Evolutionary conservation across 306 rosid genomes (phyloP).

Genomic region (Fragaria nilgerrensis): DNA sequence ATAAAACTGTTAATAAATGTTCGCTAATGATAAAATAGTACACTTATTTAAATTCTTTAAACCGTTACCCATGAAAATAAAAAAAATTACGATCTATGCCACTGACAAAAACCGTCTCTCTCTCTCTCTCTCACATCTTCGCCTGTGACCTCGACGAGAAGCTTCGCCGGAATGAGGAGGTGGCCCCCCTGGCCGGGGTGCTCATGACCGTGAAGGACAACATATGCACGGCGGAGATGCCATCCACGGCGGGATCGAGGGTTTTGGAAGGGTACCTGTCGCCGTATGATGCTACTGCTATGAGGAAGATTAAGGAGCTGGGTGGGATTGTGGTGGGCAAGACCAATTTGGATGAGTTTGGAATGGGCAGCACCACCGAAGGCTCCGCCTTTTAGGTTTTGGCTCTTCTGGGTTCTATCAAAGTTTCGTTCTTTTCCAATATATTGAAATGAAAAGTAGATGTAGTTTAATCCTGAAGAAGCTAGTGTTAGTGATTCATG

Average conservation of each 20-base stretch:
- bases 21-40: too few species aligned
- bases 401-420: background rate
- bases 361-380: constrained; percentile 98
- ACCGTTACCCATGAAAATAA: too few species aligned
- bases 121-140: too few species aligned
- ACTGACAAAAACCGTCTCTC: too few species aligned
- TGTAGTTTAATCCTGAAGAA: too few species aligned
- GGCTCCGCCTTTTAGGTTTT: constrained; percentile 87
- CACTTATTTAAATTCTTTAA: too few species aligned
- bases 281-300: constrained; percentile 84
- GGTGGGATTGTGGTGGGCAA: constrained; percentile 80
- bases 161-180: constrained; percentile 48
- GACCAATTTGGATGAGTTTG: constrained; percentile 94
- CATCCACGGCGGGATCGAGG: constrained; percentile 82
- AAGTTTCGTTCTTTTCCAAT: too few species aligned
- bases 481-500: too few species aligned
- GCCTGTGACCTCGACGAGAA: too few species aligned
- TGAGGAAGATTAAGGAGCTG: constrained; percentile 27
- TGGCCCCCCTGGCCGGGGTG: constrained; percentile 81
- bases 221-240: constrained; percentile 85
- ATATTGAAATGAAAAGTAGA: too few species aligned
- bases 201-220: constrained; percentile 86
- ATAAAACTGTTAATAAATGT: too few species aligned
- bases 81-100: too few species aligned
- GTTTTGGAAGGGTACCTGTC: constrained; percentile 71